A percentile compares a stretch with the other conserved stretches of the same genome.
phyloP scores from a whole-genome alignment of 768 basidiomycete genomes.

The Leccinum boreale region DNA sequence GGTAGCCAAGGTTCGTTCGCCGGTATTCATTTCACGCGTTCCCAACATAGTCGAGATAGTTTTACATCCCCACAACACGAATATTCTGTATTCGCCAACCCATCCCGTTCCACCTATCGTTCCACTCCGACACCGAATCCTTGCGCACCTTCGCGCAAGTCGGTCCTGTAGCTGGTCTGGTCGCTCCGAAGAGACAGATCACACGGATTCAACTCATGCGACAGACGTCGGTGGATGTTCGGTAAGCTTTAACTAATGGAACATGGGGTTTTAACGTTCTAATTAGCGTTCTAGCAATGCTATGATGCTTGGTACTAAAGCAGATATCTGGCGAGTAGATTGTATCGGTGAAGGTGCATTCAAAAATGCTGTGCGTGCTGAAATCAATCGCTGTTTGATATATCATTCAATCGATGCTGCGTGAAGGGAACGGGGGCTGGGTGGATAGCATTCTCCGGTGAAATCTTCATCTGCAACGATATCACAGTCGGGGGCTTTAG shows the following conservation, averaged over 20 bases:
- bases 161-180: constrained; percentile 42
- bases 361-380: constrained; percentile 46
- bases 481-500: constrained; percentile 61
- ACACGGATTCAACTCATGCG: constrained; percentile 63
- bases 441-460: constrained; percentile 61
- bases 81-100: constrained; percentile 54
- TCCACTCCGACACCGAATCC: constrained; percentile 54
- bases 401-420: constrained; percentile 3
- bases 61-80: constrained; percentile 57
- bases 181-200: constrained; percentile 27
- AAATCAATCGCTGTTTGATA: not conserved
- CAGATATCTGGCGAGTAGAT: constrained; percentile 69
- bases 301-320: constrained; percentile 49
- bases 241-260: constrained; percentile 27
- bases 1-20: constrained; percentile 25
- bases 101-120: constrained; percentile 66
- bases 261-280: not conserved
- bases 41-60: constrained; percentile 18
- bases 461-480: constrained; percentile 48
- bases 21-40: not conserved
- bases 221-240: constrained; percentile 65
- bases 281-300: constrained; percentile 38
- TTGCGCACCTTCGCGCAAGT: constrained; percentile 60
- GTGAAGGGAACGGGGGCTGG: constrained; percentile 59
- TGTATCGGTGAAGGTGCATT: constrained; percentile 64